phyloP scores from a whole-genome alignment of 768 basidiomycete species.

The Gymnopilus junonius region DNA sequence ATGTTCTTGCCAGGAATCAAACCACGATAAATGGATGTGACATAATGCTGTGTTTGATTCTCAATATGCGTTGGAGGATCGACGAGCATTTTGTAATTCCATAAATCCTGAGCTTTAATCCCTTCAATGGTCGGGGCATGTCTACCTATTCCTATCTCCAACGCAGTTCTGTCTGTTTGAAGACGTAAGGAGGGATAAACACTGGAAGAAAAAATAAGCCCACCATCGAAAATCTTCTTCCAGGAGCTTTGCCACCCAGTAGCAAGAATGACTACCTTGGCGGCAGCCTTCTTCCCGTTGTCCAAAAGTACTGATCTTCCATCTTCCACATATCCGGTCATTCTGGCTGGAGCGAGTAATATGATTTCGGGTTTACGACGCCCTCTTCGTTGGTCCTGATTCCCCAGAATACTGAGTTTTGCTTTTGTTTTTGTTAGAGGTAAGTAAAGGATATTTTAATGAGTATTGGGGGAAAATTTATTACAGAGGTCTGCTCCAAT shows the following conservation, averaged over 20 bases:
- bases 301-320: background rate
- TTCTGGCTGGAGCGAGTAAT: background rate
- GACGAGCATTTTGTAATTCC: background rate
- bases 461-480: constrained; percentile 39
- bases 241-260: background rate
- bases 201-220: background rate
- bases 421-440: too few relatives aligned
- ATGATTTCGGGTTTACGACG: constrained; percentile 30
- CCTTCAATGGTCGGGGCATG: too few relatives aligned
- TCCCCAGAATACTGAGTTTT: too few relatives aligned
- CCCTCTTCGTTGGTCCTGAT: constrained; percentile 54
- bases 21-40: constrained; percentile 58
- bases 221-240: background rate
- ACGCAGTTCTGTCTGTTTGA: background rate
- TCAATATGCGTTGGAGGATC: constrained; percentile 32
- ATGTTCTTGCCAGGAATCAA: constrained; percentile 64
- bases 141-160: constrained; percentile 22
- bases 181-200: too few relatives aligned
- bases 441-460: too few relatives aligned
- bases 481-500: background rate
- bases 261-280: background rate
- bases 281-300: background rate
- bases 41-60: constrained; percentile 37
- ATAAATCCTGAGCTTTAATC: too few relatives aligned
- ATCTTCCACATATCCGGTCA: background rate